Conservation (phyloP, 192 early-diverging fungal genomes). For the Hyaloraphidium curvatum region DNA sequence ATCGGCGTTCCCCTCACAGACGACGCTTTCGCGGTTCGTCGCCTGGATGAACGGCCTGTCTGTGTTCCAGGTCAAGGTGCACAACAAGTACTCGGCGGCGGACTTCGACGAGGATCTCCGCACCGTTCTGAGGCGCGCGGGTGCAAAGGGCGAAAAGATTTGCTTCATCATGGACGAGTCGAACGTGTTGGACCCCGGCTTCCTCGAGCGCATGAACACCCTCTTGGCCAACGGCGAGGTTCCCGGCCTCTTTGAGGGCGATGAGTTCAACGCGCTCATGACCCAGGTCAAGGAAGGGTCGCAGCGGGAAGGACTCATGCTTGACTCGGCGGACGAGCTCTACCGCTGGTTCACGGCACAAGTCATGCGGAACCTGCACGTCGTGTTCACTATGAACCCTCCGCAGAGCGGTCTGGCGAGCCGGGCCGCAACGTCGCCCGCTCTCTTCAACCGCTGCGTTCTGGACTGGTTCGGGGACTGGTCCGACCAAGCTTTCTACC, state of each 20-base stretch:
- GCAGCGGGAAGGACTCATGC: constrained; percentile 74
- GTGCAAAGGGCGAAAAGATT: constrained; percentile 95
- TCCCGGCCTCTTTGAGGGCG: constrained; percentile 96
- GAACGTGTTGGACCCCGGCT: constrained; percentile 88
- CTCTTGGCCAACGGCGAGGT: constrained; percentile 96
- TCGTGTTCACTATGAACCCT: constrained; percentile 99
- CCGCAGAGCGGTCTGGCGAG: constrained; percentile 77
- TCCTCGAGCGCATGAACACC: constrained; percentile 99
- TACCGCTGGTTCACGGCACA: constrained; percentile 97
- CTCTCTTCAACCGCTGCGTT: constrained; percentile 99
- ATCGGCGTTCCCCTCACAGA: no score
- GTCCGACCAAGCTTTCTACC: constrained; percentile 93
- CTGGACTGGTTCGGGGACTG: constrained; percentile 99
- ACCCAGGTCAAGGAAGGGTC: constrained; percentile 87
- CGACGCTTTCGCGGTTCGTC: constrained; percentile 94
- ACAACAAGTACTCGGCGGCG: constrained; percentile 82
- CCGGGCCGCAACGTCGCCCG: constrained; percentile 91
- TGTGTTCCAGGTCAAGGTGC: constrained; percentile 95
- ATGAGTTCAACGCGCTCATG: constrained; percentile 88
- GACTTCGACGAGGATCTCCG: constrained; percentile 99
- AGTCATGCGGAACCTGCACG: constrained; percentile 90
- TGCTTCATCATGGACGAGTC: constrained; percentile 97
- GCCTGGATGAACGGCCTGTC: constrained; percentile 98
- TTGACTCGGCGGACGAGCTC: constrained; percentile 86
- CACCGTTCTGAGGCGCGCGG: constrained; percentile 65